Percentiles rank a stretch among this genome's conserved stretches.
phyloP scores from a whole-genome alignment of 129 eudicot species.

The Flaveria robusta region DNA sequence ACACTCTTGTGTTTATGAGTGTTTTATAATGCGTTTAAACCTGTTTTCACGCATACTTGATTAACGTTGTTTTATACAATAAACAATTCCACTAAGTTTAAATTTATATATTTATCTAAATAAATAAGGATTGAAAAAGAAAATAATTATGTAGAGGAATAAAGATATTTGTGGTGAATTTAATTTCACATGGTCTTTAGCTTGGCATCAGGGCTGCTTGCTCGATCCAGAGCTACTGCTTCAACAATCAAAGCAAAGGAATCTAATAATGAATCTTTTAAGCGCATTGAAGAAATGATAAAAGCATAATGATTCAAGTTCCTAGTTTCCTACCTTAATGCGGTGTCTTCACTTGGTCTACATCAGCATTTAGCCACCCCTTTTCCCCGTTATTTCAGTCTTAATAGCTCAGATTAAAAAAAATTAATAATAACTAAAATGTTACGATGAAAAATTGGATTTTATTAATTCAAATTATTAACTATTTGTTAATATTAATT shows the following conservation, averaged over 20 bases:
- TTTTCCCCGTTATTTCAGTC: slow-evolving; percentile 18
- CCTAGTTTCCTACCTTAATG: slow-evolving; percentile 30
- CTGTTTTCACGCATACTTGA: too few species aligned
- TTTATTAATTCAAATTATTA: too few species aligned
- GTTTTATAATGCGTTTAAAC: too few species aligned
- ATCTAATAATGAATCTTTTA: slow-evolving; percentile 42
- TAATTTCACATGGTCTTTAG: not conserved
- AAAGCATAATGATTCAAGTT: slow-evolving; percentile 32
- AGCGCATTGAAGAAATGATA: slow-evolving; percentile 32
- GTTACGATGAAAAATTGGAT: too few species aligned
- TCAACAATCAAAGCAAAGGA: slow-evolving; percentile 32
- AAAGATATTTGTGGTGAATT: not conserved
- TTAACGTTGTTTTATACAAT: too few species aligned
- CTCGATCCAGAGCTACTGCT: too few species aligned
- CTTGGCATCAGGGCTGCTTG: too few species aligned
- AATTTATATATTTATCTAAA: too few species aligned
- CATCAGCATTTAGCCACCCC: slow-evolving; percentile 41
- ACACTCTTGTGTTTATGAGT: too few species aligned
- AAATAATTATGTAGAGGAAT: not conserved
- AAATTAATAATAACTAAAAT: not conserved
- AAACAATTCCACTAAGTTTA: too few species aligned
- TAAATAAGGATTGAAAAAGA: too few species aligned
- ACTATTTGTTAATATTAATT: too few species aligned
- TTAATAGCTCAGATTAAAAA: not conserved
- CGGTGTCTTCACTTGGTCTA: slow-evolving; percentile 40